Evolutionary conservation across 2,329 filamentous ascomycete species (phyloP).

Genomic region (Immersiporthe knoxdaviesiana): DNA sequence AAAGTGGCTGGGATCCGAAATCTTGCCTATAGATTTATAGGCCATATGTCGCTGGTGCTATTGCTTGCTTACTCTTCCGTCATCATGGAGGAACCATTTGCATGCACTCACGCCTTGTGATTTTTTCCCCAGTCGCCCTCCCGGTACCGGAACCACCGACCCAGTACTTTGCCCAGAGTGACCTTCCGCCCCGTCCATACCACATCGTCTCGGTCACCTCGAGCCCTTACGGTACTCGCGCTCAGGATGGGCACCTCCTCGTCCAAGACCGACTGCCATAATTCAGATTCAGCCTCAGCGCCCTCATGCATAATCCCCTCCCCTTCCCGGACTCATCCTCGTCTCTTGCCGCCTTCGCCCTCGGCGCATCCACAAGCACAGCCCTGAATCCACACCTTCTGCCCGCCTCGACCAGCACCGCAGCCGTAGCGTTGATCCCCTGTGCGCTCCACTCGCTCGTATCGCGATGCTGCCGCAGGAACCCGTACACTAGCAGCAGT

Average conservation of each 20-base stretch:
- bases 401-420: conserved; percentile 65
- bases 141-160: conserved; percentile 67
- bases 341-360: conserved; percentile 28
- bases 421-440: conserved; percentile 66
- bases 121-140: conserved; percentile 43
- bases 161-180: conserved; percentile 58
- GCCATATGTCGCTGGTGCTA: not conserved
- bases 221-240: conserved; percentile 51
- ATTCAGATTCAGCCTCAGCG: conserved; percentile 32
- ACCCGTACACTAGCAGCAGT: conserved; percentile 65
- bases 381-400: conserved; percentile 47
- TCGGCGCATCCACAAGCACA: conserved; percentile 52
- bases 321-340: conserved; percentile 25
- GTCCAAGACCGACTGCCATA: conserved; percentile 41
- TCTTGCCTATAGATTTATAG: not conserved
- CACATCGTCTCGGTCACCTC: conserved; percentile 49
- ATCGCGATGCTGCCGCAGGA: conserved; percentile 66
- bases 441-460: conserved; percentile 78
- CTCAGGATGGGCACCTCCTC: conserved; percentile 66
- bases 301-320: conserved; percentile 12
- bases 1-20: conserved; percentile 24
- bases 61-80: not conserved
- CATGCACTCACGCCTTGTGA: not conserved
- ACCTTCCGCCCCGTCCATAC: conserved; percentile 63
- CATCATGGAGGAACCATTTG: not conserved